These are phyloP conservation scores for Crepidotus variabilis DNA, from an alignment of 768 basidiomycete species.

Conservation along the genomic window DNA sequence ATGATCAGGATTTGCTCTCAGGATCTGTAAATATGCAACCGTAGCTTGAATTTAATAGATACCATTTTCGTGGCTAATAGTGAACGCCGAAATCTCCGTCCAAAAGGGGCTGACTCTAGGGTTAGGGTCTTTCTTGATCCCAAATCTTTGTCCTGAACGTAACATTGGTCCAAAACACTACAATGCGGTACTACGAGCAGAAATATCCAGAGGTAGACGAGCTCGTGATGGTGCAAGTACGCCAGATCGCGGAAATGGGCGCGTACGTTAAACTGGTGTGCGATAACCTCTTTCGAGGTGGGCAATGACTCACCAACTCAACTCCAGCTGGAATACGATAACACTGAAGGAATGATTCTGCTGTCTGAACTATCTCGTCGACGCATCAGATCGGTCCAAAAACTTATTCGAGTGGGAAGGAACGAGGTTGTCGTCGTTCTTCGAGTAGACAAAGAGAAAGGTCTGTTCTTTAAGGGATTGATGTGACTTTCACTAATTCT, in stretches of 20 bases:
- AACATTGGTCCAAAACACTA: background rate
- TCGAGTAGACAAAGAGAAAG: slow-evolving; percentile 98
- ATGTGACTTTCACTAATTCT: background rate
- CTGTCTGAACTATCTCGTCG: slow-evolving; percentile 96
- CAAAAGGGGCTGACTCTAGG: background rate
- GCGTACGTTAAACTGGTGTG: slow-evolving; percentile 96
- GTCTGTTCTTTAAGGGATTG: slow-evolving; percentile 35
- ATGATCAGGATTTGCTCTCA: slow-evolving; percentile 12
- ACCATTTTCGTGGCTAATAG: background rate
- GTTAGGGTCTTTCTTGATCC: background rate
- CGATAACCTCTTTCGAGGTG: background rate
- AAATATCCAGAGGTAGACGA: slow-evolving; percentile 96
- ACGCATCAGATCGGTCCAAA: slow-evolving; percentile 96
- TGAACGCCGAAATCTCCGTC: background rate
- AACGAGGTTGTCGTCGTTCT: slow-evolving; percentile 99
- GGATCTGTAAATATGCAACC: background rate
- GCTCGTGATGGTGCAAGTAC: slow-evolving; percentile 99
- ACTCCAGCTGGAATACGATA: slow-evolving; percentile 91
- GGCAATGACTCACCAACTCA: background rate
- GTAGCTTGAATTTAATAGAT: background rate
- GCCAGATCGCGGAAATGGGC: slow-evolving; percentile 99
- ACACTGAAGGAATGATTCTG: slow-evolving; percentile 99
- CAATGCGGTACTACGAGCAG: slow-evolving; percentile 91
- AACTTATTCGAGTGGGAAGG: slow-evolving; percentile 93
- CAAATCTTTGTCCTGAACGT: background rate